Conservation (phyloP, 441 rosid genomes). For the Biscutella laevigata region DNA sequence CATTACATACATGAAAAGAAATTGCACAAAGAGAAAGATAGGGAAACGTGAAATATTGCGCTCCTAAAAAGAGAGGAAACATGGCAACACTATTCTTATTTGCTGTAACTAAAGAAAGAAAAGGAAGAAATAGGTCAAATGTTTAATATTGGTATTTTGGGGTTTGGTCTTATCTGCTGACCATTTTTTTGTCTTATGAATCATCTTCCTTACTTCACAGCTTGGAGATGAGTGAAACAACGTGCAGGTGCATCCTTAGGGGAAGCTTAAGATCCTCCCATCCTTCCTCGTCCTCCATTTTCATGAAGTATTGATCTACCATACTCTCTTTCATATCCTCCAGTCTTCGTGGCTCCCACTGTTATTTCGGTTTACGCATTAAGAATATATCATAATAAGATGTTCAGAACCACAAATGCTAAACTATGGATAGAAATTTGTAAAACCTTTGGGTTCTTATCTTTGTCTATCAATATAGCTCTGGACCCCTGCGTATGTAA, state of each 20-base stretch:
- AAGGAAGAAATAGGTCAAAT: background rate
- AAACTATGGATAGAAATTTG: background rate
- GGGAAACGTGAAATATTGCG: background rate
- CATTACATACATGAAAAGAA: background rate
- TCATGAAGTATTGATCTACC: constrained; percentile 58
- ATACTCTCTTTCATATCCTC: constrained; percentile 44
- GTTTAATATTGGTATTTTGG: background rate
- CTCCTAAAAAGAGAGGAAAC: background rate
- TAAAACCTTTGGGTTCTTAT: constrained; percentile 73
- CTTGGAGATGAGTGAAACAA: constrained; percentile 49
- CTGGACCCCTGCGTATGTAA: constrained; percentile 73
- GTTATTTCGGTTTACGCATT: background rate
- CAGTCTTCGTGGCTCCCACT: constrained; percentile 85
- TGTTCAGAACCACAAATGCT: constrained; percentile 1
- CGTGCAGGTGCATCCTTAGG: constrained; percentile 41
- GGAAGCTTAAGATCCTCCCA: constrained; percentile 80
- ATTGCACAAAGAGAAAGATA: background rate
- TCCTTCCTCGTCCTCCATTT: constrained; percentile 35
- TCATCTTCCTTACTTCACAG: constrained; percentile 32
- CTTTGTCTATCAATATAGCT: constrained; percentile 81
- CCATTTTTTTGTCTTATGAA: background rate
- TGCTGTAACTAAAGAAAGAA: background rate
- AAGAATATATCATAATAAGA: background rate
- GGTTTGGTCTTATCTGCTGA: background rate
- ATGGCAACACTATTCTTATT: background rate